Base-by-base conservation (phyloP, 495 filamentous ascomycete species). In the Penicillium steckii region DNA sequence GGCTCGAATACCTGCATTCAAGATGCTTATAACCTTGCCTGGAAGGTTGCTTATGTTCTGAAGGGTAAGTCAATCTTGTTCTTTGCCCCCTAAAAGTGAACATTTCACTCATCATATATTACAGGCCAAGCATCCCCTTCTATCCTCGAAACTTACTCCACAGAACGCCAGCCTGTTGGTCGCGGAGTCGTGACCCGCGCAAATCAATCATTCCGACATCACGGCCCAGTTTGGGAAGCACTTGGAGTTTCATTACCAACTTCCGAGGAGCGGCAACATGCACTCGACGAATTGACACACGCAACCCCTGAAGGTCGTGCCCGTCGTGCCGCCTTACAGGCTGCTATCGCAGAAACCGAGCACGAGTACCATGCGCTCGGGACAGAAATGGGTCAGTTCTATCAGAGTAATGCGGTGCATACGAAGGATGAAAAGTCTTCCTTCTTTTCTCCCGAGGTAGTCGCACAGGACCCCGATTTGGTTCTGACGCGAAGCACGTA, bases 11-110 rank as follows among this genome's bases (percentile, higher is more conserved):
- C 76, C 13, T 80, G 77, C 52, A 70, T 81, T 5, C 76, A 80
- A 66, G 80, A 83, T 53, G 73, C 78, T 0, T 80, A 71, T 52
- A 82, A 83, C 44, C 57, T 83, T 9, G 78, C 79, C 8, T 83
- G 79, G 79, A 83, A 83, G 48, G 57, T 81, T 18, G 77, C 78
- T 0, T 71, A 73, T 49, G 74, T 77, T 10, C 52, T 72, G 29
- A 70, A 71, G 32, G 76, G 73, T 58, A 52, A 38, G 44, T 33
- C 1, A 4, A 10, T 3, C 9, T 50, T 1, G 44, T 66, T 71
- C 1, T 72, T 76, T n/a, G n/a, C n/a, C n/a, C 49, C 71, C 69
- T 6, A 73, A 76, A 3, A 47, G 17, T 12, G 1, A 3, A 24
- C 1, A 7, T 10, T 13, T 25, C 19, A 32, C 21, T 38, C 27